phyloP scores from a whole-genome alignment of 2,329 filamentous ascomycete species.

The Sphaerulina populicola region DNA sequence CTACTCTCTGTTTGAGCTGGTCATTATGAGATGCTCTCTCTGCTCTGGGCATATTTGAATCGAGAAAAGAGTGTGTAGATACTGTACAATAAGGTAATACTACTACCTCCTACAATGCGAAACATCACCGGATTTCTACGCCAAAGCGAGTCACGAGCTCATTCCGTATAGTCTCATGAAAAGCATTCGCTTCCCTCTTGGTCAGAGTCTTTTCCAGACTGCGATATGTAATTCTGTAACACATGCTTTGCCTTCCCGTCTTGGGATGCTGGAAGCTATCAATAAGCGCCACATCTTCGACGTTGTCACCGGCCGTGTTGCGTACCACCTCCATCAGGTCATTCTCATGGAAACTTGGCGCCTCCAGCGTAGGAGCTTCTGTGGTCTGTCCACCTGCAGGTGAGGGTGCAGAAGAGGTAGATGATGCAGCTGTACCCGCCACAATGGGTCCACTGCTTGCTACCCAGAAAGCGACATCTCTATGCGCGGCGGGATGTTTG shows the following conservation, averaged over 20 bases:
- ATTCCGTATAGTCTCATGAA: slow-evolving; percentile 61
- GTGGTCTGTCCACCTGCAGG: slow-evolving; percentile 32
- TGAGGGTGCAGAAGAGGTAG: slow-evolving; percentile 29
- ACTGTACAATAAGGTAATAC: neutral
- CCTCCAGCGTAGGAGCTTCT: slow-evolving; percentile 30
- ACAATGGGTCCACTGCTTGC: slow-evolving; percentile 27
- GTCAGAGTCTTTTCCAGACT: slow-evolving; percentile 86
- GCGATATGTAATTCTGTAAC: slow-evolving; percentile 88
- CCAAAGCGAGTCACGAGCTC: slow-evolving; percentile 62
- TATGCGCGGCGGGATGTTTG: slow-evolving; percentile 79
- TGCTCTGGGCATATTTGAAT: too few relatives aligned
- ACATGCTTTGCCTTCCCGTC: slow-evolving; percentile 72
- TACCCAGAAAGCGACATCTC: slow-evolving; percentile 94
- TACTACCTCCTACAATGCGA: neutral
- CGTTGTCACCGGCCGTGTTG: slow-evolving; percentile 68
- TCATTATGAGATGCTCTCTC: too few relatives aligned
- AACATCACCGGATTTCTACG: slow-evolving; percentile 63
- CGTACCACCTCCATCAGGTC: slow-evolving; percentile 95
- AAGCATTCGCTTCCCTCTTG: slow-evolving; percentile 65
- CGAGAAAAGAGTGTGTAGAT: neutral
- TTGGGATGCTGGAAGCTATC: slow-evolving; percentile 87
- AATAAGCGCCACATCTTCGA: slow-evolving; percentile 76
- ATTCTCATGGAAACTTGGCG: slow-evolving; percentile 70
- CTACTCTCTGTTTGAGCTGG: too few relatives aligned
- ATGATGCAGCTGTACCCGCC: slow-evolving; percentile 27